Evolutionary conservation across 192 early-diverging fungal species (phyloP).

Genomic region (Oehlia diaphana): DNA sequence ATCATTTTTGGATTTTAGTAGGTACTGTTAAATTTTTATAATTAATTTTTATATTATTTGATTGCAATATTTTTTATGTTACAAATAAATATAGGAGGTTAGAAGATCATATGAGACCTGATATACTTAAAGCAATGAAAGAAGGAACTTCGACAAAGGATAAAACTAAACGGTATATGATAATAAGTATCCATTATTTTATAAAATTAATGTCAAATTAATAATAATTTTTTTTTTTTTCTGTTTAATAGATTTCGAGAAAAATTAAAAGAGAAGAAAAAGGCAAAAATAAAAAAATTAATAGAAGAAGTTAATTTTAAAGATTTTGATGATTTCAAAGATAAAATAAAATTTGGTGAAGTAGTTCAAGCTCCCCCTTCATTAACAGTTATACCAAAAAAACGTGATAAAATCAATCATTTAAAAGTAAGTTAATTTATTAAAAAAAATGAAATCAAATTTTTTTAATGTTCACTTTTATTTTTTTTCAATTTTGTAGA

Average conservation of each 20-base stretch:
- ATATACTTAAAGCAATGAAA: slow-evolving; percentile 24
- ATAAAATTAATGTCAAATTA: neutral
- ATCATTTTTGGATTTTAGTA: neutral
- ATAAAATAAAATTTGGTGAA: slow-evolving; percentile 30
- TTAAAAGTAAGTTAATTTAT: neutral
- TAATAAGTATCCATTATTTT: neutral
- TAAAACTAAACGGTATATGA: slow-evolving; percentile 2
- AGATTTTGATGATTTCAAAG: slow-evolving; percentile 24
- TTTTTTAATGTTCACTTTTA: too few relatives aligned
- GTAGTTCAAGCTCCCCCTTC: slow-evolving; percentile 27
- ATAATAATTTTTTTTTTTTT: neutral
- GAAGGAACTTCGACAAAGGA: neutral
- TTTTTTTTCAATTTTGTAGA: neutral
- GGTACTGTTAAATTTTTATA: neutral
- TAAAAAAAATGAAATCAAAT: too few relatives aligned
- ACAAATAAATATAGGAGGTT: neutral
- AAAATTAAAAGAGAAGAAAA: slow-evolving; percentile 20
- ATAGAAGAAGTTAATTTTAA: slow-evolving; percentile 1
- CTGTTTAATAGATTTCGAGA: slow-evolving; percentile 15
- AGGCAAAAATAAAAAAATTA: slow-evolving; percentile 5
- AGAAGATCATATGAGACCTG: slow-evolving; percentile 4
- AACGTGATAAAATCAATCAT: neutral
- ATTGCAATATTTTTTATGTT: neutral
- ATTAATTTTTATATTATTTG: neutral
- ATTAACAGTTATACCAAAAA: slow-evolving; percentile 9